Percentiles rank a stretch among this genome's conserved stretches.
phyloP scores from a whole-genome alignment of 2,329 filamentous ascomycete species.

The Fusarium zealandicum region DNA sequence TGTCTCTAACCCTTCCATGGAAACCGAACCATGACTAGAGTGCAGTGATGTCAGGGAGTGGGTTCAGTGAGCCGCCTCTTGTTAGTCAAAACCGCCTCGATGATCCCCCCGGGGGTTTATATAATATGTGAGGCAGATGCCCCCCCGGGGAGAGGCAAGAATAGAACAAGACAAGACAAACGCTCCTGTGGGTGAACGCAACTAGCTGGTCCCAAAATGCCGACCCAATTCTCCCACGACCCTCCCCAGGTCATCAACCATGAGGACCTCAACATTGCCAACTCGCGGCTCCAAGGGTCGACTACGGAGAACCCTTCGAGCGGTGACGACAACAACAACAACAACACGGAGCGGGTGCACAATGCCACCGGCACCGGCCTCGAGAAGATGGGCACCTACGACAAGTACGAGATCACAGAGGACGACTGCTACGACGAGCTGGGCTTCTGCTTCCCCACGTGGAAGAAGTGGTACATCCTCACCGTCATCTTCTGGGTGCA shows the following conservation, averaged over 20 bases:
- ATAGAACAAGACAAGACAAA: neutral
- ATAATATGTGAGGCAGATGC: slow-evolving; percentile 23
- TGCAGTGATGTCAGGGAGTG: slow-evolving; percentile 36
- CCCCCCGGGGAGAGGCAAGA: neutral
- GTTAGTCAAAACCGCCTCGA: neutral
- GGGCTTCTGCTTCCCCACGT: slow-evolving; percentile 65
- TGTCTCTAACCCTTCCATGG: slow-evolving; percentile 18
- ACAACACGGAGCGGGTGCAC: slow-evolving; percentile 5
- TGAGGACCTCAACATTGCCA: slow-evolving; percentile 47
- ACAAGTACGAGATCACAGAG: slow-evolving; percentile 57
- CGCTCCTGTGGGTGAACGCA: neutral
- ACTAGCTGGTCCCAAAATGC: slow-evolving; percentile 33
- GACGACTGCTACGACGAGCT: slow-evolving; percentile 71
- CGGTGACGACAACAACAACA: slow-evolving; percentile 24
- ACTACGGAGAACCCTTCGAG: slow-evolving; percentile 18
- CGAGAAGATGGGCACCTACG: slow-evolving; percentile 49
- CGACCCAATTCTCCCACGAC: slow-evolving; percentile 47
- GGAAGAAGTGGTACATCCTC: slow-evolving; percentile 77
- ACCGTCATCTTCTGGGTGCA: slow-evolving; percentile 77
- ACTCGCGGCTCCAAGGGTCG: slow-evolving; percentile 47
- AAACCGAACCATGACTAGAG: slow-evolving; percentile 6
- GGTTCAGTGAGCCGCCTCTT: slow-evolving; percentile 1
- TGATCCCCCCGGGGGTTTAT: slow-evolving; percentile 2
- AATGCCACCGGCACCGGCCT: slow-evolving; percentile 47
- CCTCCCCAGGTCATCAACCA: slow-evolving; percentile 49